Base-by-base conservation (phyloP, 768 basidiomycete species). In the Pleurotus salmoneostramineus region DNA sequence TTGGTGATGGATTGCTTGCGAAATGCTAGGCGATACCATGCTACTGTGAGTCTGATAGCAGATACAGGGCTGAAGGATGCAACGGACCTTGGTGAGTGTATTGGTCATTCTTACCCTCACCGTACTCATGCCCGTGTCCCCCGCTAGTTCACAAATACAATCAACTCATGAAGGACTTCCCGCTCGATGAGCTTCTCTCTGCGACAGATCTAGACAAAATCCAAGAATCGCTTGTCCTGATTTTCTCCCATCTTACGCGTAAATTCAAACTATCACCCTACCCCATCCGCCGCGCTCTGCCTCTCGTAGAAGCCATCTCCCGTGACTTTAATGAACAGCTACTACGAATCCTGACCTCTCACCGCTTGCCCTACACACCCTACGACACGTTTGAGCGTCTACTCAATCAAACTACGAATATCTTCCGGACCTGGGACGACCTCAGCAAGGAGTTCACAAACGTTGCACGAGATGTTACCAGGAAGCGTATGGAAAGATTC, bases 91-190 rank as follows among this genome's bases (percentile, higher is more conserved):
- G 92, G 91, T 89, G 60, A 27, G 21, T 27, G 1, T 27, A 27
- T 27, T 27, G 64, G 87, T 72, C 50, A 6, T 31, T 5, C 14
- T 46, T 10, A 27, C 37, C 6, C 33, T 1, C 11, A 43, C 17
- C 15, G 32, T 35, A 27, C 21, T 27, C 15, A 48, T 12, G 36
- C 51, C 52, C 10, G 33, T 51, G 57, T 12, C 58, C 49, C 21
- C 58, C 52, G 17, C 3, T 63, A 93, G 96, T 98, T 10, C 94
- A 95, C 78, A 98, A 97, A 71, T 96, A 98, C 77, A 98, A 99
- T 66, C 88, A 92, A 61, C 80, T 98, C 57, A 98, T 99, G 97
- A 97, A 96, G 73, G 97, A 99, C 68, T 98, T 98, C 65, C 97
- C 97, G 0, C 79, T 99, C 33, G 97, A 99, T 69, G 96, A 98